Evolutionary conservation across 2,329 filamentous ascomycete genomes (phyloP), one percentile per base, ranked within the genome.

Genomic region (Onygena corvina): DNA sequence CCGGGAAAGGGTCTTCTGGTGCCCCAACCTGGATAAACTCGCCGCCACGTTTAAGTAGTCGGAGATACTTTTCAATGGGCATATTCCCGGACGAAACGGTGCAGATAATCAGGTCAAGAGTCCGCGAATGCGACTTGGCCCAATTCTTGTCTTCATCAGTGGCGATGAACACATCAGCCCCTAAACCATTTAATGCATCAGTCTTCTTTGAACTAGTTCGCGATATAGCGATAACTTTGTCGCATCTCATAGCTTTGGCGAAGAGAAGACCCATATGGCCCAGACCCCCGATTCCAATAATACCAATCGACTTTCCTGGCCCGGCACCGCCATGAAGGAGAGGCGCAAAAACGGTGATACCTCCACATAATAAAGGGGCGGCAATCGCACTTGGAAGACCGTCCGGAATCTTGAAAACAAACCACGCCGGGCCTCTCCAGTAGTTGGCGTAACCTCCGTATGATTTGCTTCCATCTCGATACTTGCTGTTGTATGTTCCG

Each of bases 321-420:
- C 84, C 84, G 29, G 78, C 74, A 1, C 77, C 78, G 30, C 84
- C 79, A 23, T 81, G 74, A 46, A 75, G 74, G 12, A 92, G 66
- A 0, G 86, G 85, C 3, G 76, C 76, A 61, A 77, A 92, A 0
- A 82, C 76, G 0, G 86, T 92, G 47, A 90, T 74, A 1, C 86
- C 86, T 1, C 80, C 86, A 60, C 86, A 90, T 23, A 90, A 72
- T 70, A 92, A 79, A 1, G 85, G 84, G 1, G 84, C 76, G 1
- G 76, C 77, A 50, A 73, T 68, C 7, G 69, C 71, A 25, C 67
- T 71, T 1, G 64, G 58, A 23, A 81, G 53, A 0, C 53, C 60
- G 11, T 73, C 69, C 0, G 77, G 77, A 51, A 81, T 79, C 58
- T 67, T 72, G 58, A 79, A 67, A 0, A 72, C 73, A 55, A 86